Evolutionary conservation across 257 asterid species (phyloP), one percentile per base, ranked within the genome.

Genomic region (Oldenlandia corymbosa): DNA sequence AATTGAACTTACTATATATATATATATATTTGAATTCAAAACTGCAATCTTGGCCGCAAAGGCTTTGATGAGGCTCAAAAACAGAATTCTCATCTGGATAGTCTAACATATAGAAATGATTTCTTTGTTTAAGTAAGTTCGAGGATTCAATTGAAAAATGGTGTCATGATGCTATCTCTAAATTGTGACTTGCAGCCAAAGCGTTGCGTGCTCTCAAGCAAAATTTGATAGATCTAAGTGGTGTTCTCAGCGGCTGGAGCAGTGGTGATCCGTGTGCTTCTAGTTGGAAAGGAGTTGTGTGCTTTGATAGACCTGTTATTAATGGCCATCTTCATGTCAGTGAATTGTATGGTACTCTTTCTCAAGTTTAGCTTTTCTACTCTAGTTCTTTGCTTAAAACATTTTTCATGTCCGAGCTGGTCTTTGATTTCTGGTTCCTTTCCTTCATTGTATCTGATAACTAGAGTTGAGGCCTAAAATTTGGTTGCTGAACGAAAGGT

Each of bases 211-310:
- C 91, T 66, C 80, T 89, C 73, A 79, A 50, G 77, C 70, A 31
- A 55, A 76, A 80, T 60, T 79, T 92, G 83, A 68, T 55, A 14
- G 98, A 92, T 72, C 93, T 83, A 24, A 68, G 49, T 68, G 60
- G 79, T 23, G 55, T 73, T 71, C 98, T 92, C 64, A 76, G 58
- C 9, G 72, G 68, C 57, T 92, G 98, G 98, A 76, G 69, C 18
- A 69, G 66, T 43, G 92, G 91, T 58, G 98, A 92, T 80, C 98
- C 98, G 23, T 92, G 98, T 71, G 69, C 50, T 50, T 83, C 97
- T 32, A 82, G 79, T 39, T 92, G 98, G 98, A 78, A 75, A 0
- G 95, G 95, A 72, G 60, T 89, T 55, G 26, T 67, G 52, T 92
- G 98, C 85, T 60, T 76, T 68, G 82, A 87, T 68, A 36, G 51